Evolutionary conservation across 495 filamentous ascomycete genomes (phyloP), one percentile per base, ranked within the genome.

Genomic region (Penicillium parvum): DNA sequence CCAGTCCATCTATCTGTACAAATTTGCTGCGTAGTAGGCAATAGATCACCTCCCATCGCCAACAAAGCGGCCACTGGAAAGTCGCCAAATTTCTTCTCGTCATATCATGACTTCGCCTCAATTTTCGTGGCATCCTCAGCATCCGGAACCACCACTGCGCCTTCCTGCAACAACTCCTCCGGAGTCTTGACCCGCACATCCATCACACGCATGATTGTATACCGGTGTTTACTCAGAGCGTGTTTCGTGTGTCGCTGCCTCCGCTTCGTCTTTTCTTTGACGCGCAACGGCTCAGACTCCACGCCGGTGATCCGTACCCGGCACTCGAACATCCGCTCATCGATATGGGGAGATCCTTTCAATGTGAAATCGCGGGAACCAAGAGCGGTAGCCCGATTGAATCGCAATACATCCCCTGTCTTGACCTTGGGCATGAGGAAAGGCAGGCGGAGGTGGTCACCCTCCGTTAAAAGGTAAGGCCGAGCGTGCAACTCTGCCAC

Each of bases 221-320:
- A 90, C 56, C 74, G 71, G 57, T 94, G 86, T 76, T 97, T 95
- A 70, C 86, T 96, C 63, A 66, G 77, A 11, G 90, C 82, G 26
- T 60, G 73, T 72, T 81, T 85, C 8, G 80, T 74, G 54, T 81
- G 79, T 58, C 94, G 73, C 58, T 83, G 78, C 71, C 92, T 81
- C 66, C 82, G 65, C 81, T 96, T 96, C 56, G 85, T 97, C 85
- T 97, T 97, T 74, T 89, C 78, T 71, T 86, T 85, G 42, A 87
- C 61, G 43, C 88, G 71, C 76, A 96, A 63, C 32, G 94, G 94
- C 76, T 97, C 92, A 22, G 75, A 68, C 65, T 97, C 95, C 20
- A 85, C 79, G 7, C 87, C 90, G 41, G 89, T 74, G n/a, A 97
- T 88, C 27, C 81, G 76, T 2, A 90, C 87, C 35, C 90, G 76